A percentile compares a stretch with the other conserved stretches of the same genome.
phyloP scores from a whole-genome alignment of 495 filamentous ascomycete species.

The Penicillium soppii region DNA sequence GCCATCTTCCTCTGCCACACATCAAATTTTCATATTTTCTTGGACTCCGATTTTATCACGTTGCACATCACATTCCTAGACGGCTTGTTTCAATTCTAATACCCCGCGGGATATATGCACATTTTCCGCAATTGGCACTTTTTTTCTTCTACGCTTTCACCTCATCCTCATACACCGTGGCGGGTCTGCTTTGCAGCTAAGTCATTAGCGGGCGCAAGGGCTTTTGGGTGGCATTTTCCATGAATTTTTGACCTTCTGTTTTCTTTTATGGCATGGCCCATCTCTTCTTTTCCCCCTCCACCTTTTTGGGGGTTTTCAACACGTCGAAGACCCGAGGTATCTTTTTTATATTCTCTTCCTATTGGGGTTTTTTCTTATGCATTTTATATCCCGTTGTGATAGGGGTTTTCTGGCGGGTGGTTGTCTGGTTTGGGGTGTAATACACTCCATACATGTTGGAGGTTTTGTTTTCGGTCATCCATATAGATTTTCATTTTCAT shows the following conservation, averaged over 20 bases:
- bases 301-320: neutral
- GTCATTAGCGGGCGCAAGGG: conserved; percentile 48
- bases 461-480: conserved; percentile 12
- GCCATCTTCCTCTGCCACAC: neutral
- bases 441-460: conserved; percentile 4
- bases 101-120: conserved; percentile 26
- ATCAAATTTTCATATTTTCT: conserved; percentile 6
- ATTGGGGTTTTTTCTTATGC: neutral
- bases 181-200: conserved; percentile 38
- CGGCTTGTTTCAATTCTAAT: conserved; percentile 34
- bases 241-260: conserved; percentile 6
- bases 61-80: conserved; percentile 28
- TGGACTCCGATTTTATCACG: conserved; percentile 14
- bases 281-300: conserved; percentile 17
- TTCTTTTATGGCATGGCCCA: conserved; percentile 21
- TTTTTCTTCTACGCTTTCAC: conserved; percentile 18
- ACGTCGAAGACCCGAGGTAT: neutral
- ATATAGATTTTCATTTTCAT: conserved; percentile 22
- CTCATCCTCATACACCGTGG: conserved; percentile 32
- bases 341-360: conserved; percentile 6
- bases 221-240: conserved; percentile 36
- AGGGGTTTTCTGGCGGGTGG: neutral
- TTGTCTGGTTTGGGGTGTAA: conserved; percentile 3
- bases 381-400: neutral
- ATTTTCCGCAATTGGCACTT: conserved; percentile 19